Conservation (phyloP, 768 basidiomycete species). For the Rhodotorula graminis region DNA sequence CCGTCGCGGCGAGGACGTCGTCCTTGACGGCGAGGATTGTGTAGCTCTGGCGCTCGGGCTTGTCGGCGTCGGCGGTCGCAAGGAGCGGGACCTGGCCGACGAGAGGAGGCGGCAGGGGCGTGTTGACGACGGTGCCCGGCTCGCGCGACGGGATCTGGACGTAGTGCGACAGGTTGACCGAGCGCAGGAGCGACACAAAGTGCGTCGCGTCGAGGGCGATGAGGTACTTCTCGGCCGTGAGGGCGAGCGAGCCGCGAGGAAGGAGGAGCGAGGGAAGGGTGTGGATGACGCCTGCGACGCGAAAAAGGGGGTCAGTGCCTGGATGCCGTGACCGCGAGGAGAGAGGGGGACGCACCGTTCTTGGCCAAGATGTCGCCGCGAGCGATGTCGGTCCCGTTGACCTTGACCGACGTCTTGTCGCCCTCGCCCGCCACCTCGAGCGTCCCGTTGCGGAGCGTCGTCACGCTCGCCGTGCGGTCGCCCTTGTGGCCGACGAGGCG, state of each 20-base stretch:
- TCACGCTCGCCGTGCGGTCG: slow-evolving; percentile 12
- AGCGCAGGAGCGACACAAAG: slow-evolving; percentile 82
- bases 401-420: slow-evolving; percentile 47
- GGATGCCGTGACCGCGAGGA: neutral
- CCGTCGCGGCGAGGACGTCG: slow-evolving; percentile 59
- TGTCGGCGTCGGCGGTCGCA: slow-evolving; percentile 49
- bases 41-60: slow-evolving; percentile 50
- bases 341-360: slow-evolving; percentile 56
- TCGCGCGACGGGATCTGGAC: slow-evolving; percentile 44
- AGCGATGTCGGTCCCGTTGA: slow-evolving; percentile 53
- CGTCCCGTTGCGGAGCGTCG: slow-evolving; percentile 53
- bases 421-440: slow-evolving; percentile 60
- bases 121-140: slow-evolving; percentile 52
- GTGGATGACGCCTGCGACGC: slow-evolving; percentile 69
- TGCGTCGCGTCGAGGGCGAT: slow-evolving; percentile 83
- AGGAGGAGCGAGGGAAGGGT: slow-evolving; percentile 76
- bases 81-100: neutral
- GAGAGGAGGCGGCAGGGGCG: neutral
- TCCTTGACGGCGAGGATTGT: slow-evolving; percentile 91
- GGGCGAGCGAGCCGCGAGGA: slow-evolving; percentile 64
- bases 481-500: slow-evolving; percentile 18
- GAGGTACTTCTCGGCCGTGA: slow-evolving; percentile 93
- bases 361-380: slow-evolving; percentile 84
- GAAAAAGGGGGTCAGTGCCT: neutral
- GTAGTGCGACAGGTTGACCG: slow-evolving; percentile 61